Evolutionary conservation across 2,329 filamentous ascomycete species (phyloP), one percentile per base, ranked within the genome.

Genomic region (Epichloe glyceriae): DNA sequence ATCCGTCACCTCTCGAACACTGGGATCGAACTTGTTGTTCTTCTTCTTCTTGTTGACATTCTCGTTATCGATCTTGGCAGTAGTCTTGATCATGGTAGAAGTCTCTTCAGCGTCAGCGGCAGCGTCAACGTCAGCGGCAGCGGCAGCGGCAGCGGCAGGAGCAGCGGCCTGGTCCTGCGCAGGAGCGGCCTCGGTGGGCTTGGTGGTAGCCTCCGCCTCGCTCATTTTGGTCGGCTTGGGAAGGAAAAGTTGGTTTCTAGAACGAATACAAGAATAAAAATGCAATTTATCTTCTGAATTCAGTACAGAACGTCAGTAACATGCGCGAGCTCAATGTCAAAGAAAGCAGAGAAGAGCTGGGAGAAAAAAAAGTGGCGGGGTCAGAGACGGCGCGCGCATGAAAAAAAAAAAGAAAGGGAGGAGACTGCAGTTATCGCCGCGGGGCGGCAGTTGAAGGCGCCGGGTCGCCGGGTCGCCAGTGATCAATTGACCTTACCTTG

Each of bases 1-100:
- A 60, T 85, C 82, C 22, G 83, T 85, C 63, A 88, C 83, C 49
- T 82, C 72, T 56, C 80, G 78, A 37, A 73, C 67, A 46, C 80
- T 81, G 47, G 86, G 76, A 61, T 89, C 83, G 52, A 83, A 87
- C 67, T 86, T 88, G 67, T 75, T 74, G 58, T 85, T 84, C 58
- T 80, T 79, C 57, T 65, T 30, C 26, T 30, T 30, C 0, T 30
- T 30, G 8, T 30, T 60, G 53, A 61, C 62, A 57, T 71, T 64
- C 35, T 69, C 62, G 47, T 60, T 56, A 53, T 72, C 63, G 51
- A 65, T 64, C 56, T 64, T 61, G 55, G 66, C 69, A 35, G 65
- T 72, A 50, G 66, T 76, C 70, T 71, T 73, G 52, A 75, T 65
- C 51, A 75, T 68, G 46, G 66, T 61, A 47, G 55, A 42, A 26